These are phyloP conservation scores for Sechiopsis laciniata DNA, from an alignment of 306 rosid species.

Conservation along the genomic window DNA sequence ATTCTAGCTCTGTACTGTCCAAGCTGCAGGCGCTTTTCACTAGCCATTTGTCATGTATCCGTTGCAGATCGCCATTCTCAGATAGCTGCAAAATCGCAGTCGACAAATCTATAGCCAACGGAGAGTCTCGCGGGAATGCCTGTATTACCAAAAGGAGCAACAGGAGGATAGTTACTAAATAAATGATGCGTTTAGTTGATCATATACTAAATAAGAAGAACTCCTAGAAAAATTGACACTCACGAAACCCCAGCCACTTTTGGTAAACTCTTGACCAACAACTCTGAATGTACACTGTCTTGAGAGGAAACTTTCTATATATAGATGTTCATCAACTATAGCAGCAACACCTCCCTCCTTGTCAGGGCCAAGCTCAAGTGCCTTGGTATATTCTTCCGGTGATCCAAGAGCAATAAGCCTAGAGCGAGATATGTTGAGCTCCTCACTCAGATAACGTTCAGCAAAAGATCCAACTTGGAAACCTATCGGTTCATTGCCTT, in stretches of 20 bases:
- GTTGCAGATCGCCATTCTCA: constrained; percentile 88
- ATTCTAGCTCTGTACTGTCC: constrained; percentile 51
- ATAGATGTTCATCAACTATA: constrained; percentile 72
- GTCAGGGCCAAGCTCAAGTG: constrained; percentile 66
- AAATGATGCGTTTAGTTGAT: not conserved
- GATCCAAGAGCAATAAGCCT: constrained; percentile 76
- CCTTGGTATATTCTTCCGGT: constrained; percentile 68
- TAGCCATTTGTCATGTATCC: constrained; percentile 93
- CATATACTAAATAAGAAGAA: not conserved
- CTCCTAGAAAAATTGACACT: constrained; percentile 32
- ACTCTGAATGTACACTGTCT: constrained; percentile 71
- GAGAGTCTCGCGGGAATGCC: constrained; percentile 95
- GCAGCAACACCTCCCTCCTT: constrained; percentile 91
- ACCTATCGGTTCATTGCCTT: constrained; percentile 60
- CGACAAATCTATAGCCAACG: constrained; percentile 78
- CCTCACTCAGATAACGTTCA: constrained; percentile 60
- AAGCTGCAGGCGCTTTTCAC: constrained; percentile 45
- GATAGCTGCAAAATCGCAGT: constrained; percentile 89
- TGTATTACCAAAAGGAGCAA: constrained; percentile 19
- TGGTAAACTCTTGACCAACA: constrained; percentile 91
- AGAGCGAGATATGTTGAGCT: constrained; percentile 61
- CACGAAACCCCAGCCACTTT: constrained; percentile 99
- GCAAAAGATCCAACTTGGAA: constrained; percentile 88
- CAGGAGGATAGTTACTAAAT: not conserved
- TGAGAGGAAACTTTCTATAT: constrained; percentile 72